Conservation (phyloP, 352 stramenopile species). For the Pythium folliculosum region DNA sequence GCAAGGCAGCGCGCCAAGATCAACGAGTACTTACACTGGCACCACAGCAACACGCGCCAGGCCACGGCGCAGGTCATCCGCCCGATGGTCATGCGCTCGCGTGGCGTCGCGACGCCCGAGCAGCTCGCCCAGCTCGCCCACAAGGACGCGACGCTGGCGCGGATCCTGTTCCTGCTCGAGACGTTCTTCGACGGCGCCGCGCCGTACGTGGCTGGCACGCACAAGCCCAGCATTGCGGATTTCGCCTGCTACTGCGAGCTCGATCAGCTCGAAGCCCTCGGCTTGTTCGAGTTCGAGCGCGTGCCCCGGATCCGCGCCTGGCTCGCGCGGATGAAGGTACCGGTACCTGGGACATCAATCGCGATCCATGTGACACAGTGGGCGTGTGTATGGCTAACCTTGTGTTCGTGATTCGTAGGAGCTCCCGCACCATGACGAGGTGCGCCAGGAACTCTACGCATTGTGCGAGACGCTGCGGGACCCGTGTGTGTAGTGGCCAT, state of each 20-base stretch:
- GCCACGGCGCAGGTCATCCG: constrained; percentile 33
- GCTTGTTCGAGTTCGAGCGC: constrained; percentile 40
- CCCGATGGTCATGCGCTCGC: neutral
- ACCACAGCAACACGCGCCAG: constrained; percentile 56
- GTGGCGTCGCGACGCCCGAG: neutral
- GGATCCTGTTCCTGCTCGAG: constrained; percentile 5
- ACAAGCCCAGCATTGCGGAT: constrained; percentile 62
- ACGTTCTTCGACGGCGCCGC: constrained; percentile 27
- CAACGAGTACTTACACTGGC: constrained; percentile 73
- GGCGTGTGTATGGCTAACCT: too few species aligned
- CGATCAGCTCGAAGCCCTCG: constrained; percentile 60
- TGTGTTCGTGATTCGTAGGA: too few species aligned
- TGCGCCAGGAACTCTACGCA: constrained; percentile 30
- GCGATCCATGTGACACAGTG: too few species aligned
- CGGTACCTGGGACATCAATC: too few species aligned
- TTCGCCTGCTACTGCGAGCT: constrained; percentile 60
- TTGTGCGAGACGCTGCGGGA: constrained; percentile 15
- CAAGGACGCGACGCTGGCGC: constrained; percentile 7
- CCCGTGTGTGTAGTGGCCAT: too few species aligned
- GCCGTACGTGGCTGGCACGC: constrained; percentile 48
- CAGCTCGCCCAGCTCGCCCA: constrained; percentile 12
- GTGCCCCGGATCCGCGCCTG: constrained; percentile 20
- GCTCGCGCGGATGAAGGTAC: constrained; percentile 30
- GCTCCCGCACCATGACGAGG: constrained; percentile 42
- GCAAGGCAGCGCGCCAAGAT: constrained; percentile 46